Evolutionary conservation across 805 yeast species (phyloP).

Genomic region (Komagataella phaffii): DNA sequence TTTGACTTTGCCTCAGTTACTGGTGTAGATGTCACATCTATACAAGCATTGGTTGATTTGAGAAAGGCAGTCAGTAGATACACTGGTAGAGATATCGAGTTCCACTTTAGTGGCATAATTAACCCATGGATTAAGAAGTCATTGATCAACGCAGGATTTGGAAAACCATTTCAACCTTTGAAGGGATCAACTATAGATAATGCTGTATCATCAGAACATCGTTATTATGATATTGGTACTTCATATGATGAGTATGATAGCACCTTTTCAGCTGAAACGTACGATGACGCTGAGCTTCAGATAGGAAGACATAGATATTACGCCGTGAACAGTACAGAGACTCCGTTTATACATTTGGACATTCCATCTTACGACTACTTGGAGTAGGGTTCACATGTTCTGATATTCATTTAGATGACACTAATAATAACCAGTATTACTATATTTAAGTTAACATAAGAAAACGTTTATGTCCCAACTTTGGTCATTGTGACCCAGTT

Average conservation of each 20-base stretch:
- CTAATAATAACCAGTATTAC: neutral
- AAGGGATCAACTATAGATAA: constrained; percentile 10
- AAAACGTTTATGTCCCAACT: constrained; percentile 34
- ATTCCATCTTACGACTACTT: constrained; percentile 39
- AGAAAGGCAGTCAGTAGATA: constrained; percentile 58
- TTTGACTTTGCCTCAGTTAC: constrained; percentile 74
- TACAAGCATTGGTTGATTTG: constrained; percentile 68
- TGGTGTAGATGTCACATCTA: constrained; percentile 65
- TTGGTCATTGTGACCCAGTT: constrained; percentile 42
- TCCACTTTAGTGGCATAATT: constrained; percentile 76
- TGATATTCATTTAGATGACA: neutral
- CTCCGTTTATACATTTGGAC: constrained; percentile 71
- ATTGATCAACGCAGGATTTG: constrained; percentile 66
- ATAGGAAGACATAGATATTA: constrained; percentile 4
- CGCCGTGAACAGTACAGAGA: constrained; percentile 49
- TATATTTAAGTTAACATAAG: constrained; percentile 5
- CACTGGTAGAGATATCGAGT: constrained; percentile 75
- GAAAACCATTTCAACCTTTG: constrained; percentile 22
- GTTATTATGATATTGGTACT: constrained; percentile 2
- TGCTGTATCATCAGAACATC: constrained; percentile 5
- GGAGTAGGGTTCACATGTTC: constrained; percentile 2
- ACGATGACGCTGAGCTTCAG: constrained; percentile 2
- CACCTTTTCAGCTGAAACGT: neutral
- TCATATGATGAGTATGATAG: neutral
- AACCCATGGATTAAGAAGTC: constrained; percentile 82